Conservation (phyloP, 345 rosid genomes). For the Citrus glauca region DNA sequence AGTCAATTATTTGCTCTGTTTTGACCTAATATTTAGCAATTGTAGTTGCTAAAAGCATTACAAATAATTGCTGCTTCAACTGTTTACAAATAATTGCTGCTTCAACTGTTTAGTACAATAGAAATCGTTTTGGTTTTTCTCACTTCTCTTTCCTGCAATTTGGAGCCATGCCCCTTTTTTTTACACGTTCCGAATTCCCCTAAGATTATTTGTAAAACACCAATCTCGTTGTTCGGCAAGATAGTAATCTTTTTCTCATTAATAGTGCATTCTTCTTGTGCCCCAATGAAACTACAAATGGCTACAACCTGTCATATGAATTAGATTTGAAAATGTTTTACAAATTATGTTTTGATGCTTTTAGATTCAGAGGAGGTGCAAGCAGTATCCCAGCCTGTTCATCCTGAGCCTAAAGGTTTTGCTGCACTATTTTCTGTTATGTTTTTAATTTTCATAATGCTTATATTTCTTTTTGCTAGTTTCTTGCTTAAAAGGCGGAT, state of each 20-base stretch:
- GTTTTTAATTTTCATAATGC: not conserved
- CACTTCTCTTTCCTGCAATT: not conserved
- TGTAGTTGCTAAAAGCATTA: not conserved
- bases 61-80: too few species aligned
- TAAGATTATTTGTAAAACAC: not conserved
- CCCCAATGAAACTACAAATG: not conserved
- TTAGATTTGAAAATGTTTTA: not conserved
- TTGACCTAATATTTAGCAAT: not conserved
- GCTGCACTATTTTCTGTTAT: not conserved
- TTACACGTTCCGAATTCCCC: not conserved
- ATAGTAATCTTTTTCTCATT: not conserved
- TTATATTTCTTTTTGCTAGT: not conserved
- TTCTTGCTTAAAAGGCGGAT: not conserved
- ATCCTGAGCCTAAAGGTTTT: constrained; percentile 49
- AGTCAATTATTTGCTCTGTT: not conserved
- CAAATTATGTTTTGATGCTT: constrained; percentile 12
- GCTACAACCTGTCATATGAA: not conserved
- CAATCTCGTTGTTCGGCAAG: not conserved
- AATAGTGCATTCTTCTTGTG: not conserved
- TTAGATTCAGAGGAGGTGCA: constrained; percentile 39
- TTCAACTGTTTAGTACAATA: not conserved
- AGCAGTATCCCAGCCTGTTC: constrained; percentile 29
- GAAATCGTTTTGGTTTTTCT: not conserved
- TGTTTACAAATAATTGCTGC: too few species aligned
- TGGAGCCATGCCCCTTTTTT: not conserved